Evolutionary conservation across 2,329 filamentous ascomycete species (phyloP).

Genomic region (Talaromyces sp.): DNA sequence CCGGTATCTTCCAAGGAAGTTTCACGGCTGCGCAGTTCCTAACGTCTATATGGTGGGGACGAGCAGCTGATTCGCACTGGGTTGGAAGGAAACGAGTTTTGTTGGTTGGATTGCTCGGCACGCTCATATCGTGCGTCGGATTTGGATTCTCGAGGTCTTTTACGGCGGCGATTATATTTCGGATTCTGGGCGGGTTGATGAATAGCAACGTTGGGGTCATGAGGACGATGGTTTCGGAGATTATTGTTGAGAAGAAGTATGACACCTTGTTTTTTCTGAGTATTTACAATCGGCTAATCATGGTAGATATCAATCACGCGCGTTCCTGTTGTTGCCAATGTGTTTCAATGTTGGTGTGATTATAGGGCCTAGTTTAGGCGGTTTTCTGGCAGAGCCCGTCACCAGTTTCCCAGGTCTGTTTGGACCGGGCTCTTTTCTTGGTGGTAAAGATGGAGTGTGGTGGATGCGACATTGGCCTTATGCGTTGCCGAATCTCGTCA

Average conservation of each 20-base stretch:
- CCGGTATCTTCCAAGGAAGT: slow-evolving; percentile 71
- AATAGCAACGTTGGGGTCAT: slow-evolving; percentile 74
- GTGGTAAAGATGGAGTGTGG: slow-evolving; percentile 55
- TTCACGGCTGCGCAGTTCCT: slow-evolving; percentile 81
- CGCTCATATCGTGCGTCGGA: slow-evolving; percentile 61
- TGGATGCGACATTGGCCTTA: slow-evolving; percentile 67
- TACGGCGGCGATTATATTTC: slow-evolving; percentile 59
- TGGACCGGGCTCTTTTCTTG: slow-evolving; percentile 56
- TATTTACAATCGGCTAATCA: not conserved
- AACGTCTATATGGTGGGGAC: slow-evolving; percentile 79
- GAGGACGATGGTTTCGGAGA: slow-evolving; percentile 70
- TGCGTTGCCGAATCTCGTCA: slow-evolving; percentile 66
- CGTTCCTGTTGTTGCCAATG: slow-evolving; percentile 62
- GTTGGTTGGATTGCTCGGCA: slow-evolving; percentile 71
- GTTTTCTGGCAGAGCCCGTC: slow-evolving; percentile 64
- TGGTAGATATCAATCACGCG: slow-evolving; percentile 47
- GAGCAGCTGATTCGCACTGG: slow-evolving; percentile 61
- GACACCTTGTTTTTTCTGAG: not conserved
- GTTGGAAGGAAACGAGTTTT: slow-evolving; percentile 75
- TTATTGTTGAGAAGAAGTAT: slow-evolving; percentile 66
- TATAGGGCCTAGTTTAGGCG: slow-evolving; percentile 59
- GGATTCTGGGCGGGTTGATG: slow-evolving; percentile 62
- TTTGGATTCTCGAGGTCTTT: slow-evolving; percentile 68
- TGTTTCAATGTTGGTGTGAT: slow-evolving; percentile 66
- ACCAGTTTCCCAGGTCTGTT: slow-evolving; percentile 61